Percentiles rank a stretch among this genome's conserved stretches.
These are phyloP conservation scores for Tetrastigma voinierianum DNA, from an alignment of 164 flowering plant genomes.

Conservation along the genomic window DNA sequence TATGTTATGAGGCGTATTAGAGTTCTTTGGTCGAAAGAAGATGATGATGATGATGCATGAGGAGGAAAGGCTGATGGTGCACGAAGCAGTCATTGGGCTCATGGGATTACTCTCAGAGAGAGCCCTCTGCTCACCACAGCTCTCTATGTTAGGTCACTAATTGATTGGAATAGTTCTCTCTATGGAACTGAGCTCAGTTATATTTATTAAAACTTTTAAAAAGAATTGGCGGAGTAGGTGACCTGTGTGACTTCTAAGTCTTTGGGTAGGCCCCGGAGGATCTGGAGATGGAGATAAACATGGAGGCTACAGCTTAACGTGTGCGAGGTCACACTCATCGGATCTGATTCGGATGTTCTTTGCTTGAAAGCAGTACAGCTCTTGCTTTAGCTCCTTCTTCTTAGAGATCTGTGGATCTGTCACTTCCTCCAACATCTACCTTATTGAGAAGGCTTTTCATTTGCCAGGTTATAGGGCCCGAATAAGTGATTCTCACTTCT, in stretches of 20 bases:
- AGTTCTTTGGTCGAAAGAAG: neutral
- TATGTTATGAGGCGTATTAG: neutral
- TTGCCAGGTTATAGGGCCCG: conserved; percentile 25
- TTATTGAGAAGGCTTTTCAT: conserved; percentile 20
- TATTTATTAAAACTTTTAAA: too few species aligned
- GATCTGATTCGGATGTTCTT: conserved; percentile 43
- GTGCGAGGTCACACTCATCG: conserved; percentile 16
- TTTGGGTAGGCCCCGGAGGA: conserved; percentile 45
- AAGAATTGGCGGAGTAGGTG: conserved; percentile 28
- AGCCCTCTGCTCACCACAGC: conserved; percentile 4
- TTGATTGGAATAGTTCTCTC: too few species aligned
- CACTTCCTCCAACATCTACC: conserved; percentile 21
- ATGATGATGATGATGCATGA: too few species aligned
- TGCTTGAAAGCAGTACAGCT: conserved; percentile 41
- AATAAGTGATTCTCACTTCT: conserved; percentile 25
- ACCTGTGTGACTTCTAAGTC: conserved; percentile 31
- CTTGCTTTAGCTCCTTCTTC: conserved; percentile 42
- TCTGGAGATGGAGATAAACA: too few species aligned
- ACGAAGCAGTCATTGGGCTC: neutral
- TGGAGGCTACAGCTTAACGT: conserved; percentile 23
- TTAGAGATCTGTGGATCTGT: conserved; percentile 12
- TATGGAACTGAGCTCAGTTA: too few species aligned
- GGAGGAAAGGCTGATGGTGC: too few species aligned
- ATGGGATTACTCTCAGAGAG: conserved; percentile 2
- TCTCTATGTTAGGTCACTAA: conserved; percentile 24